Base-by-base conservation (phyloP, 2,329 filamentous ascomycete genomes). In the Diplocarpon mali region DNA sequence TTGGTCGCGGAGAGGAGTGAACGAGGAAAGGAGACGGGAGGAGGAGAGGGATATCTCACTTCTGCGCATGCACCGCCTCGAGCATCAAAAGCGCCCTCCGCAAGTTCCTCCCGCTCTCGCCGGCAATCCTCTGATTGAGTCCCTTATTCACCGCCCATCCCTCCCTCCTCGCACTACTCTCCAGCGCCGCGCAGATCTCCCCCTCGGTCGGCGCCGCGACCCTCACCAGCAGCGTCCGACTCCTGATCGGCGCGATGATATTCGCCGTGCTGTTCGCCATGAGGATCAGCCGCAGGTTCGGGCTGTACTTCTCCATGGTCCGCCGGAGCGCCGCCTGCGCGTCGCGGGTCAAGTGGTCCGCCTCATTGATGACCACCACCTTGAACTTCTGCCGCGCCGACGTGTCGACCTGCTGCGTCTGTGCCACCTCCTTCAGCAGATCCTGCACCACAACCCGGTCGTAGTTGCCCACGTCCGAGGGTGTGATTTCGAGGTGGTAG, bases 241-340 rank as follows among this genome's bases (percentile, higher is more conserved):
- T 93, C 53, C 90, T 78, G 62, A 98, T 98, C 0, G 92, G 92
- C n/a, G 92, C 90, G 64, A 98, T 98, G 58, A 98, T 98, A 61
- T 96, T 96, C 52, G 89, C 89, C 16, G 92, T 98, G 54, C 85
- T 94, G 63, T 96, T 96, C 39, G 92, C 92, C 48, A 98, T 69
- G 48, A 98, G 69, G 39, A 98, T 96, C 56, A 98, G 67, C 16
- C 92, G 76, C 60, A 98, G 60, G 63, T 98, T 98, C 12, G 90
- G 89, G 59, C 85, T 93, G 71, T 98, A 98, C 66, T 98, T 98
- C 68, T 98, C 92, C 92, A 98, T 98, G 0, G 92, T 98, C 51
- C 92, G 74, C 64, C 92, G 78, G 60, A 98, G 69, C 28, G 93
- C 93, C 0, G 93, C 92, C 67, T 98, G 92, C 3, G 92, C 92